Conservation (phyloP, 768 basidiomycete species). For the Trametes maxima region DNA sequence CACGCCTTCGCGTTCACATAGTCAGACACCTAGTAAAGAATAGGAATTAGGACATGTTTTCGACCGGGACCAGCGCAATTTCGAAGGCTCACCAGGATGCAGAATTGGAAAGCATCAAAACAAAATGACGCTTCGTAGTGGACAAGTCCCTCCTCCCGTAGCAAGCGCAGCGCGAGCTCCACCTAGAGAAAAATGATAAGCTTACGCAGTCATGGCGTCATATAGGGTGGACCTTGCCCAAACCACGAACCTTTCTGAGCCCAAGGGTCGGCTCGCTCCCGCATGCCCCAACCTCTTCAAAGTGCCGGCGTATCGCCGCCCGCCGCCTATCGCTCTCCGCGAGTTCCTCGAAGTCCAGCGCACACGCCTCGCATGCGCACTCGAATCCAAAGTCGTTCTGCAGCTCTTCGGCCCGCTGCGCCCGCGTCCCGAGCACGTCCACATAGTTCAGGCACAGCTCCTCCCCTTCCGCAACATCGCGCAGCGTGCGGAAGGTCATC, state of each 20-base stretch:
- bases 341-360: constrained; percentile 24
- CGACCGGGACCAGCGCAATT: not conserved
- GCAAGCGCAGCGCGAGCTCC: constrained; percentile 29
- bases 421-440: constrained; percentile 22
- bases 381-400: constrained; percentile 27
- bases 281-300: constrained; percentile 28
- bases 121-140: constrained; percentile 34
- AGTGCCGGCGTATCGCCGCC: constrained; percentile 21
- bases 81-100: constrained; percentile 24
- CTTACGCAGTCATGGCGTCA: not conserved
- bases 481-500: constrained; percentile 32
- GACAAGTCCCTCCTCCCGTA: constrained; percentile 31
- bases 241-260: constrained; percentile 30
- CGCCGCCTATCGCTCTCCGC: constrained; percentile 29
- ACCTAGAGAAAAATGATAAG: constrained; percentile 19
- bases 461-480: constrained; percentile 31
- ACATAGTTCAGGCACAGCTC: constrained; percentile 36
- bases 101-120: constrained; percentile 37
- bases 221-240: not conserved
- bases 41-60: not conserved
- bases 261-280: constrained; percentile 29
- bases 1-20: constrained; percentile 25
- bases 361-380: constrained; percentile 30
- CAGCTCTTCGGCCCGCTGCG: constrained; percentile 23
- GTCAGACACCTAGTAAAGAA: constrained; percentile 22